Conservation (phyloP, 768 basidiomycete species). For the Leccinum olivaceopallidum region DNA sequence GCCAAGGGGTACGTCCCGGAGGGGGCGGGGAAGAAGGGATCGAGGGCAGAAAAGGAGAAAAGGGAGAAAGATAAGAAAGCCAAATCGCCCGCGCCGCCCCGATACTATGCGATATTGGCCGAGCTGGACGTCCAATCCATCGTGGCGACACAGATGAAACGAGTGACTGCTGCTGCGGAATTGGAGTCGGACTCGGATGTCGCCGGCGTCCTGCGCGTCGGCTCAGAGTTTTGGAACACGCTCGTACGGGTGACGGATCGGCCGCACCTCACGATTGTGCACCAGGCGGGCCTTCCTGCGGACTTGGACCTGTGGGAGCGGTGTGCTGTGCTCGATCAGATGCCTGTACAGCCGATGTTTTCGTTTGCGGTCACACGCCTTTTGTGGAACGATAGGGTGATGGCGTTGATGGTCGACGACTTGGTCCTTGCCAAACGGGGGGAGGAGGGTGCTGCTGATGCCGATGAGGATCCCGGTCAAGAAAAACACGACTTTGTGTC, state of each 20-base stretch:
- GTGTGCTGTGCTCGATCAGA: constrained; percentile 18
- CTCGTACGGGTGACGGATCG: constrained; percentile 55
- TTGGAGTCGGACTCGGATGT: background rate
- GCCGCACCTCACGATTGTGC: constrained; percentile 90
- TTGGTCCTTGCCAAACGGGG: constrained; percentile 40
- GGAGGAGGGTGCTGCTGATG: constrained; percentile 48
- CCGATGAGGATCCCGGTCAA: constrained; percentile 31
- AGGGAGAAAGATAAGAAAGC: constrained; percentile 27
- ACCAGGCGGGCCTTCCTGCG: constrained; percentile 50
- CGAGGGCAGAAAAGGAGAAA: background rate
- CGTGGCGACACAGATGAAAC: constrained; percentile 44
- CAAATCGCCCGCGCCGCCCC: constrained; percentile 33
- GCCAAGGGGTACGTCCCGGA: constrained; percentile 43
- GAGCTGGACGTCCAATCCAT: constrained; percentile 63
- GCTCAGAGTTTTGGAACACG: constrained; percentile 46
- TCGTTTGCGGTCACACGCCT: constrained; percentile 59
- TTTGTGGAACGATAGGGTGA: constrained; percentile 76
- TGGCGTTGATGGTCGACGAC: constrained; percentile 75
- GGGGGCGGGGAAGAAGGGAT: constrained; percentile 10
- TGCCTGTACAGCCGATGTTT: constrained; percentile 51
- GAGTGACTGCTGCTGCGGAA: constrained; percentile 5
- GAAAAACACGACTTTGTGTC: constrained; percentile 49
- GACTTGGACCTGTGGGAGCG: constrained; percentile 45
- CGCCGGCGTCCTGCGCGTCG: constrained; percentile 30
- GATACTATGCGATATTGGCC: constrained; percentile 80